Base-by-base conservation (phyloP, 73 alveolate genomes). In the Effrenium voratum region DNA sequence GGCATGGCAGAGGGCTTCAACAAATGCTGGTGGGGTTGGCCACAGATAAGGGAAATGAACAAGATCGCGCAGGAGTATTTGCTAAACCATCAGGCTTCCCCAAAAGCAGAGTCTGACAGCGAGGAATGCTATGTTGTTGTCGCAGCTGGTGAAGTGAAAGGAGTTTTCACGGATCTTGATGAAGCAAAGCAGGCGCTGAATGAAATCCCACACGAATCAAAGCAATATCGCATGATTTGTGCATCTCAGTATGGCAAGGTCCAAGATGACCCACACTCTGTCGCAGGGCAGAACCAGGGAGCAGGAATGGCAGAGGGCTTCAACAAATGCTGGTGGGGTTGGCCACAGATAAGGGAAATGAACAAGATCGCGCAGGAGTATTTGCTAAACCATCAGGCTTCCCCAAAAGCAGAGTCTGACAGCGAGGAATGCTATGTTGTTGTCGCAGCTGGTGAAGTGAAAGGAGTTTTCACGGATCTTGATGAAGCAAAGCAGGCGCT, bases 241-340 rank as follows among this genome's bases (percentile, higher is more conserved):
- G 85, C 85, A 36, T 50, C 85, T 10, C 85, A 75, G 49, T 75
- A 75, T 34, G 85, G 85, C 57, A 3, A 38, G 85, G 85, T 75
- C 57, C 85, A 75, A 75, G 57, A 75, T 50, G 85, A 75, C 41
- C 85, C 85, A 2, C 85, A 75, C 41, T 38, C 85, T 13, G 36
- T 75, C 19, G 85, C 85, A 38, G 85, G 85, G 85, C 85, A 75
- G 57, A 75, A 75, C 36, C 85, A 75, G 40, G 85, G 85, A 5
- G 85, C 57, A 10, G 85, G 57, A 75, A 26, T 75, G 45, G n/a
- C n/a, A n/a, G n/a, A n/a, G n/a, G n/a, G n/a, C n/a, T n/a, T n/a
- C n/a, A n/a, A n/a, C n/a, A n/a, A n/a, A n/a, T n/a, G n/a, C n/a
- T n/a, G n/a, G n/a, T n/a, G n/a, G n/a, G n/a, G n/a, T n/a, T n/a